Evolutionary conservation across 805 yeast genomes (phyloP).

Genomic region (Candida boleticola): DNA sequence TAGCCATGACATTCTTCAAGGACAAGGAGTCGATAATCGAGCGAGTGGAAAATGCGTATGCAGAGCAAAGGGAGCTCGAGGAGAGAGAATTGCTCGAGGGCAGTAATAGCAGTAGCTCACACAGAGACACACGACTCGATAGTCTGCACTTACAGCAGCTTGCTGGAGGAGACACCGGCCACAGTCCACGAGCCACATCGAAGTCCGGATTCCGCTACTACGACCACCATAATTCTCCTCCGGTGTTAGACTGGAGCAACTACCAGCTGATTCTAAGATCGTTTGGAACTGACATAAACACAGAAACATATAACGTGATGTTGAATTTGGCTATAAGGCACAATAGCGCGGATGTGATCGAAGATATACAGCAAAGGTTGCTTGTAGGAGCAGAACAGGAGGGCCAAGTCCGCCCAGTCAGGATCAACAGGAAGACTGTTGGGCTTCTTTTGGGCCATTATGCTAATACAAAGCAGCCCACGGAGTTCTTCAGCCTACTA

Average conservation of each 20-base stretch:
- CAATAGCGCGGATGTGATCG: slow-evolving; percentile 16
- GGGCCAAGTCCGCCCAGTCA: slow-evolving; percentile 1
- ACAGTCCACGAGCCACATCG: neutral
- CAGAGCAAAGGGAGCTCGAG: neutral
- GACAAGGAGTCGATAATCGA: slow-evolving; percentile 24
- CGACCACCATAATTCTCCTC: neutral
- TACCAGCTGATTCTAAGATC: neutral
- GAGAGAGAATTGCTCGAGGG: neutral
- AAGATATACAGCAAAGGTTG: slow-evolving; percentile 10
- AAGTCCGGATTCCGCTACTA: neutral
- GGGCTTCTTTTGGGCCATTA: slow-evolving; percentile 7
- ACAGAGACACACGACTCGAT: neutral
- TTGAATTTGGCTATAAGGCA: slow-evolving; percentile 30
- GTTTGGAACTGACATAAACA: neutral
- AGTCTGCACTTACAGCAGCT: neutral
- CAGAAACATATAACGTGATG: slow-evolving; percentile 24
- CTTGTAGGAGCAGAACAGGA: neutral
- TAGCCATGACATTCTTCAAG: slow-evolving; percentile 29
- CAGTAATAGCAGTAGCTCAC: neutral
- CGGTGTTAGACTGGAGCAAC: neutral
- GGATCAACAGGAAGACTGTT: slow-evolving; percentile 3
- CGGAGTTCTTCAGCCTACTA: neutral
- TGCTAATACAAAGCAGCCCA: neutral
- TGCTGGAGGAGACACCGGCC: neutral
- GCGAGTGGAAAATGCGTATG: slow-evolving; percentile 8